These are phyloP conservation scores for Trametes sp. DNA, from an alignment of 1,284 basidiomycete genomes.

Conservation along the genomic window DNA sequence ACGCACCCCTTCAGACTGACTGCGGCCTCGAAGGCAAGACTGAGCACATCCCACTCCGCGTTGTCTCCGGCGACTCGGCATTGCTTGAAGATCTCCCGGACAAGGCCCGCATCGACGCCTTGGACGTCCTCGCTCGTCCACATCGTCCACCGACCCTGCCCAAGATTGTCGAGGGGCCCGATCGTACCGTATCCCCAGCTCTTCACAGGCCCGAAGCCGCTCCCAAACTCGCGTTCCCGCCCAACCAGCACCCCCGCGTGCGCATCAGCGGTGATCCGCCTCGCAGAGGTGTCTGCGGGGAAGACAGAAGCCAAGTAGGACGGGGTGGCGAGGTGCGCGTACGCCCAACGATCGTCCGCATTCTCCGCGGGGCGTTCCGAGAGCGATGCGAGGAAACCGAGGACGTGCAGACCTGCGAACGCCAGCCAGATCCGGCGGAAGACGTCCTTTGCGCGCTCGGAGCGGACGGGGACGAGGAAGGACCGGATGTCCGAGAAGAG, in stretches of 20 bases:
- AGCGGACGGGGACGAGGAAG: slow-evolving; percentile 69
- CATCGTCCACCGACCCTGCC: slow-evolving; percentile 49
- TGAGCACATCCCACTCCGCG: slow-evolving; percentile 67
- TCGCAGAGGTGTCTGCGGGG: slow-evolving; percentile 44
- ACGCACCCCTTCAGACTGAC: slow-evolving; percentile 66
- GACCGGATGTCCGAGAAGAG: slow-evolving; percentile 83
- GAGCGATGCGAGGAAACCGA: slow-evolving; percentile 61
- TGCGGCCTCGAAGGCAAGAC: slow-evolving; percentile 73
- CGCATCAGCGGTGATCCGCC: slow-evolving; percentile 57
- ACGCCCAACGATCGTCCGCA: slow-evolving; percentile 73
- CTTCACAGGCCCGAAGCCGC: slow-evolving; percentile 70
- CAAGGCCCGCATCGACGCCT: slow-evolving; percentile 54
- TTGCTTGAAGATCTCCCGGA: slow-evolving; percentile 64
- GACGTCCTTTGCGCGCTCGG: slow-evolving; percentile 59
- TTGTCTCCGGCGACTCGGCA: slow-evolving; percentile 58
- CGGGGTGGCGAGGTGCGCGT: slow-evolving; percentile 51
- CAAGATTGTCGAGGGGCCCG: slow-evolving; percentile 59
- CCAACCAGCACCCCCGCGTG: slow-evolving; percentile 72
- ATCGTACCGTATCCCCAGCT: slow-evolving; percentile 65
- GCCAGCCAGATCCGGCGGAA: slow-evolving; percentile 83
- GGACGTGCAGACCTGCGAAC: slow-evolving; percentile 78
- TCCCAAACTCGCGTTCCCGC: slow-evolving; percentile 64
- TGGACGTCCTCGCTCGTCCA: slow-evolving; percentile 60
- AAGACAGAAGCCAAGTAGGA: slow-evolving; percentile 60
- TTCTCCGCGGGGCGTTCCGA: slow-evolving; percentile 38